Evolutionary conservation across 371 early-diverging fungal species (phyloP).

Genomic region (Funneliformis caledonium): DNA sequence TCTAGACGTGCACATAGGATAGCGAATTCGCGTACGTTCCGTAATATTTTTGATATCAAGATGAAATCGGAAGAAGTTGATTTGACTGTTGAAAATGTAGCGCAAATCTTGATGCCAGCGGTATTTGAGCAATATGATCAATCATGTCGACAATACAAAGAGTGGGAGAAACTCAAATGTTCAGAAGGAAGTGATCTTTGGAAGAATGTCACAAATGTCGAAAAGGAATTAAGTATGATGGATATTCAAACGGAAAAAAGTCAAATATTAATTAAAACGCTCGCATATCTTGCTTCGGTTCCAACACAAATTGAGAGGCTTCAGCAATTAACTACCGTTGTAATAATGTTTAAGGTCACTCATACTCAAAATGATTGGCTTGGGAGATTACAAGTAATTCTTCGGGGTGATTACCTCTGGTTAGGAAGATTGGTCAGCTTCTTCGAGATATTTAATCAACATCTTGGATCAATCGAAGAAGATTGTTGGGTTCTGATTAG

Average conservation of each 20-base stretch:
- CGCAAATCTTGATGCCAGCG: not conserved
- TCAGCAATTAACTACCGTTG: conserved; percentile 14
- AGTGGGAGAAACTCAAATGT: conserved; percentile 32
- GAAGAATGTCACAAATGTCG: conserved; percentile 27
- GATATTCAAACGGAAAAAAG: not conserved
- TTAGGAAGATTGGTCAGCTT: conserved; percentile 9
- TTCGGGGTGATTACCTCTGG: conserved; percentile 11
- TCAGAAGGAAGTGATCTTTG: conserved; percentile 16
- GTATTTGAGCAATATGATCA: conserved; percentile 17
- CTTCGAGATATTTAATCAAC: not conserved
- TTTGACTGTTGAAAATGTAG: conserved; percentile 17
- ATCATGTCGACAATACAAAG: not conserved
- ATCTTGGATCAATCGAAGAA: not conserved
- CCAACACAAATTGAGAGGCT: conserved; percentile 22
- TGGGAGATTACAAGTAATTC: not conserved
- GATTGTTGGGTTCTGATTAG: conserved; percentile 38
- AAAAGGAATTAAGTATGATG: conserved; percentile 24
- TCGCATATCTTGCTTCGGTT: not conserved
- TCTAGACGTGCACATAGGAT: conserved; percentile 10
- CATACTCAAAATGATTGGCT: conserved; percentile 14
- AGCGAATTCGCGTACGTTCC: conserved; percentile 29
- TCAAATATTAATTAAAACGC: not conserved
- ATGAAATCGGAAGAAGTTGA: not conserved
- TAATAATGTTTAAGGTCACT: conserved; percentile 16
- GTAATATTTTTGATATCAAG: conserved; percentile 19